phyloP scores from a whole-genome alignment of 805 yeast species.

The Blastobotrys terrestris region DNA sequence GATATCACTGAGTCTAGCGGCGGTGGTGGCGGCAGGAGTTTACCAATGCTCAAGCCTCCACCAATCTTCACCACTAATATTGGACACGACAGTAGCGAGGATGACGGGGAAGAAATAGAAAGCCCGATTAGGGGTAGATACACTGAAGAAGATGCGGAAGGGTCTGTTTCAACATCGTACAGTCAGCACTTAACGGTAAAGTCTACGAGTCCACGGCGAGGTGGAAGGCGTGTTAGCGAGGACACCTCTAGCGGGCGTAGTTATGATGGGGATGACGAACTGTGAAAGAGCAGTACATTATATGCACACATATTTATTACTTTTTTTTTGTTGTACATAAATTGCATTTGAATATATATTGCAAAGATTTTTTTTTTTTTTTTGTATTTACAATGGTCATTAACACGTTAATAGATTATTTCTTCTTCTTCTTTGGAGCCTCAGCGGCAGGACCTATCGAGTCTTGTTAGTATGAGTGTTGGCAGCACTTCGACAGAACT shows the following conservation, averaged over 20 bases:
- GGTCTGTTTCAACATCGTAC: neutral
- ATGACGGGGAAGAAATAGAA: neutral
- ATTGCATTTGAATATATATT: neutral
- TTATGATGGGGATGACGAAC: neutral
- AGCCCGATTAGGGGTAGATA: neutral
- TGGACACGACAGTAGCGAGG: neutral
- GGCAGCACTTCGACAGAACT: neutral
- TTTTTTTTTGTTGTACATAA: neutral
- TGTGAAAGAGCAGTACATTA: too few relatives aligned
- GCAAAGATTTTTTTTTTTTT: neutral
- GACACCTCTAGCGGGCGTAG: neutral
- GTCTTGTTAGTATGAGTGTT: neutral
- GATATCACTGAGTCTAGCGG: neutral
- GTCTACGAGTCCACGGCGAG: conserved; percentile 3
- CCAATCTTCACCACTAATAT: neutral
- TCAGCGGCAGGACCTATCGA: neutral
- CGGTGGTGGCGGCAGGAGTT: neutral
- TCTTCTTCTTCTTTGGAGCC: conserved; percentile 1
- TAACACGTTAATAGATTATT: neutral
- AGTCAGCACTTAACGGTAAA: neutral
- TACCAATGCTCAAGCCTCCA: neutral
- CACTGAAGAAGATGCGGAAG: neutral
- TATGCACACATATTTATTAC: too few relatives aligned
- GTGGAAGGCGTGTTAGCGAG: neutral
- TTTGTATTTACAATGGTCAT: neutral